A percentile compares a stretch with the other conserved stretches of the same genome.
phyloP scores from a whole-genome alignment of 768 basidiomycete species.

The Amanita phalloides region DNA sequence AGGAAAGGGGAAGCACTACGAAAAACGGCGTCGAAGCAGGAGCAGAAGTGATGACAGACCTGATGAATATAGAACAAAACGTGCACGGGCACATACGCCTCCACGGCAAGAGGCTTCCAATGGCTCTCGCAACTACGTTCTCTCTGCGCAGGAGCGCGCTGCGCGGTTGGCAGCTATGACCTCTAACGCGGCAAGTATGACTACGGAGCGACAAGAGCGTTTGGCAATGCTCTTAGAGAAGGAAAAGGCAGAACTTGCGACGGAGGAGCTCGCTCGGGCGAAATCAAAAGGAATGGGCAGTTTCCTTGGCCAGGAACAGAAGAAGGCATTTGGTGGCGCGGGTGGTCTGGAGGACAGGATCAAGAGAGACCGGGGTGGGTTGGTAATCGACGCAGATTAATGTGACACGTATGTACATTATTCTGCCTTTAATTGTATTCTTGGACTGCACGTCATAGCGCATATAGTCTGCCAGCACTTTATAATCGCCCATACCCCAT shows the following conservation, averaged over 20 bases:
- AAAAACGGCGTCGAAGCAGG: constrained; percentile 29
- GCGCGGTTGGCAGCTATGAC: constrained; percentile 91
- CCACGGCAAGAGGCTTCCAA: constrained; percentile 17
- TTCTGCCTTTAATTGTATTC: background rate
- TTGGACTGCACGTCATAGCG: background rate
- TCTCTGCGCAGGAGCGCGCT: constrained; percentile 47
- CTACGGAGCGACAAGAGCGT: constrained; percentile 59
- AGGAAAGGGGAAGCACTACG: constrained; percentile 14
- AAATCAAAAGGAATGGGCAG: constrained; percentile 72
- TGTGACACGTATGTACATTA: background rate
- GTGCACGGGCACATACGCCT: constrained; percentile 36
- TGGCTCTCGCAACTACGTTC: constrained; percentile 13
- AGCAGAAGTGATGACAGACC: constrained; percentile 20
- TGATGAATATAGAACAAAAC: constrained; percentile 29
- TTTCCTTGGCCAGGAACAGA: constrained; percentile 78
- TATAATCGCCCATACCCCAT: background rate
- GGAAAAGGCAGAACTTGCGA: constrained; percentile 71
- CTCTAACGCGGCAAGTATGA: constrained; percentile 55
- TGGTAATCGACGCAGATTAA: constrained; percentile 58
- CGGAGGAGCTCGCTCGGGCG: constrained; percentile 53
- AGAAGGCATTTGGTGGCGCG: constrained; percentile 70
- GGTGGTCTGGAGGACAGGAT: constrained; percentile 77
- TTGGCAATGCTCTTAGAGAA: constrained; percentile 57
- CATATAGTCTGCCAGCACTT: background rate
- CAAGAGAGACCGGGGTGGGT: constrained; percentile 54